Evolutionary conservation across 306 rosid genomes (phyloP), one percentile per base, ranked within the genome.

Genomic region (Glycine soja): DNA sequence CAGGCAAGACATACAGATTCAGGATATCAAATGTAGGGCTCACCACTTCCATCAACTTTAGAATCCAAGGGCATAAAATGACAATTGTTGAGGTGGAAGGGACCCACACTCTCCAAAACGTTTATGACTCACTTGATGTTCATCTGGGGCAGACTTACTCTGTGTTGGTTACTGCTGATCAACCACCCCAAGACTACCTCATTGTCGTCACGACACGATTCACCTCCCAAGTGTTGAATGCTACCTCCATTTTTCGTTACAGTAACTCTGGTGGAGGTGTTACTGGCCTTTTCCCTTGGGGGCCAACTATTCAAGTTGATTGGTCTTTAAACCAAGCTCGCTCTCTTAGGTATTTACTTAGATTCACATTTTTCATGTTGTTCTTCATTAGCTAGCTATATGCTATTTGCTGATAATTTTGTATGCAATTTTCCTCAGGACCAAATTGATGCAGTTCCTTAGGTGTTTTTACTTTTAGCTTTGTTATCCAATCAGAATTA

Each of bases 241-340:
- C 92, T 47, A 85, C 97, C 45, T 82, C 91, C 77, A 66, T 88
- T 86, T 85, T 94, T 66, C 98, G 85, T 67, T 94, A 94, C 74
- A 85, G 91, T 53, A 91, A 94, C 90, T 91, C 97, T 0, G 88
- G 74, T 30, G 80, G 84, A 56, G 52, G 88, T 61, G 92, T 84
- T 70, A 76, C 92, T 72, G 90, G 92, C 64, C 86, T 91, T 84
- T 83, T 88, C 10, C 97, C 97, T 6, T 92, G 85, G 50, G 98
- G 97, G 38, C 97, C 92, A 50, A 91, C 93, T 15, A 75, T 46
- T 76, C 86, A 94, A 65, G 67, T 91, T 43, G 93, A 91, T 79
- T 94, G 97, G 97, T 92, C 98, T 45, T 72, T 94, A 14, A 90
- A 94, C 70, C 98, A 94, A 67, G 94, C 92, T 15, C 87, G 97